Percentiles rank a stretch among this genome's conserved stretches.
Evolutionary conservation across 2,329 filamentous ascomycete genomes (phyloP).

Genomic region (Phialophora macrospora): DNA sequence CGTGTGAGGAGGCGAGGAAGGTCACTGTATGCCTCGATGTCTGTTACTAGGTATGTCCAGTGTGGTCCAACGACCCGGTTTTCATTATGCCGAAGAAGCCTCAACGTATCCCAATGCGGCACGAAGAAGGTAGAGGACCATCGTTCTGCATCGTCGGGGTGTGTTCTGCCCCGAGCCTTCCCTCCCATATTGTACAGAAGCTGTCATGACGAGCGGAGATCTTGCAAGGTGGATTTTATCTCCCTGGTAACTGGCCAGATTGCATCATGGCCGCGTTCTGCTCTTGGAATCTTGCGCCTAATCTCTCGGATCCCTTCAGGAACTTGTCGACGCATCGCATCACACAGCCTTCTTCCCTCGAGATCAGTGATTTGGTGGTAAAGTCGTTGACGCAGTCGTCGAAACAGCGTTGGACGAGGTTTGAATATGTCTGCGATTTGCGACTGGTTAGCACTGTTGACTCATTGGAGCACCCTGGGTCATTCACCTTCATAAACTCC

Average conservation of each 20-base stretch:
- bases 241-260: constrained; percentile 57
- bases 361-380: constrained; percentile 90
- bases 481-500: constrained; percentile 93
- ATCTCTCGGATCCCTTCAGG: constrained; percentile 85
- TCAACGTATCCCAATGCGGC: not conserved
- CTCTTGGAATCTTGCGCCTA: constrained; percentile 88
- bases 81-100: not conserved
- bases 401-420: constrained; percentile 73
- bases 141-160: not conserved
- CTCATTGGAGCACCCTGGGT: constrained; percentile 17
- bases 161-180: not conserved
- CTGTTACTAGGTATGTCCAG: not conserved
- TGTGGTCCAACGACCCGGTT: not conserved
- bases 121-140: not conserved
- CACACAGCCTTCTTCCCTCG: constrained; percentile 88
- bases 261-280: constrained; percentile 72
- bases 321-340: constrained; percentile 95
- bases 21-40: not conserved
- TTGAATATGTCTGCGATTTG: constrained; percentile 65
- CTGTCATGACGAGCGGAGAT: constrained; percentile 3
- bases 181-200: constrained; percentile 15
- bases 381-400: constrained; percentile 97
- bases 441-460: constrained; percentile 22
- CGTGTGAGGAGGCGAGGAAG: not conserved
- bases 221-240: constrained; percentile 39